These are phyloP conservation scores for Selaginella moellendorffii DNA, from an alignment of 75 land plant species.

Conservation along the genomic window DNA sequence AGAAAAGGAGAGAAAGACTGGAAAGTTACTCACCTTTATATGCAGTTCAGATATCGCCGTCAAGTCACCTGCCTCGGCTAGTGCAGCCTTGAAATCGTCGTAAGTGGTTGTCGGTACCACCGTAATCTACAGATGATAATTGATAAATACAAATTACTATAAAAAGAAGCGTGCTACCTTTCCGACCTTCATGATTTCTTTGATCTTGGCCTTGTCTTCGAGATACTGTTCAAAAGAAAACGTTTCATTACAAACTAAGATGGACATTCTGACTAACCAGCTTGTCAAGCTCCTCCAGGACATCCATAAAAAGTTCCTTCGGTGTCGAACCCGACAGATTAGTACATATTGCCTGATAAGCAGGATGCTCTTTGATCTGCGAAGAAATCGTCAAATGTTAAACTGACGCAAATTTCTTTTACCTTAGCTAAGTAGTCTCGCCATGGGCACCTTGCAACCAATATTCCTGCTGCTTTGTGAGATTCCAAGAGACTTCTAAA, in stretches of 20 bases:
- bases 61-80: constrained; percentile 37
- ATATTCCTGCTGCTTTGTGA: constrained; percentile 47
- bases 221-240: constrained; percentile 40
- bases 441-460: constrained; percentile 72
- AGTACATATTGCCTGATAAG: constrained; percentile 57
- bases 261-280: background rate
- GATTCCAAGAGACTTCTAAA: constrained; percentile 82
- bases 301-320: constrained; percentile 92
- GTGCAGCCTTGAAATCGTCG: constrained; percentile 64
- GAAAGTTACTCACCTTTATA: constrained; percentile 44
- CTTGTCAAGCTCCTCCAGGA: constrained; percentile 63
- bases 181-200: constrained; percentile 59
- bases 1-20: background rate
- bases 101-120: constrained; percentile 45
- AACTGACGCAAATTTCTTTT: background rate
- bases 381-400: background rate
- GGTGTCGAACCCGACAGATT: constrained; percentile 84
- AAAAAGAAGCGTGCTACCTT: constrained; percentile 32
- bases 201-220: constrained; percentile 67
- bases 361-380: constrained; percentile 64
- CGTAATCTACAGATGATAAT: constrained; percentile 29
- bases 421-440: constrained; percentile 83
- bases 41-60: constrained; percentile 56
- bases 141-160: background rate
- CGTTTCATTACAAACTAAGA: background rate